Base-by-base conservation (phyloP, 2,329 filamentous ascomycete species). In the Grosmannia penicillata region DNA sequence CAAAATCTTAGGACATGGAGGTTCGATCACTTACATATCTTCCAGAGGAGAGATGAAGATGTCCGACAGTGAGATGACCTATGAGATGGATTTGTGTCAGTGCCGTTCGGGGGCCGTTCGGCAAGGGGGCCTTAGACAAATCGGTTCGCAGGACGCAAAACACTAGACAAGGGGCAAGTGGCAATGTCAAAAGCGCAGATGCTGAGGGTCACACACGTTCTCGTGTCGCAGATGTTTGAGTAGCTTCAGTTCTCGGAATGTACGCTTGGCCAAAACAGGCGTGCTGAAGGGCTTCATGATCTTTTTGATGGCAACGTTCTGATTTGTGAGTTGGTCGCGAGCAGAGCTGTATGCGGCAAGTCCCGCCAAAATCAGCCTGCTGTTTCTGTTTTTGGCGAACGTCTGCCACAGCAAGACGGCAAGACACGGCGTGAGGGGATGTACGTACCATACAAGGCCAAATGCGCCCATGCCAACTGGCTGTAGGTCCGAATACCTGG, bases 221-320 rank as follows among this genome's bases (percentile, higher is more conserved):
- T 98, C 91, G 60, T 98, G 91, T 56, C 79, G 79, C 44, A 98
- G 68, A 56, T 98, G 91, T 69, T 96, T 98, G 54, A 98, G 69
- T 46, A 98, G 74, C 69, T 96, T 98, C 56, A 98, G 67, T 62
- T 98, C 91, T 55, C 91, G 79, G 61, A 98, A 98, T 49, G 91
- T 98, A 56, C 91, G 76, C 70, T 98, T 98, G 42, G 91, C 91
- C 34, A 98, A 71, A 42, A 98, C 91, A 1, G 91, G 87, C n/a
- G 91, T 98, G 70, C 87, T 95, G 65, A 98, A 98, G 9, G 91
- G 91, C 70, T 96, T 98, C 89, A 98, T 96, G 56, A 98, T 98
- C 75, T 98, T 98, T 75, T 98, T 98, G 58, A 98, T 87, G 43
- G 91, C 91, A 45, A 98, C 91, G 62, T 87, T 86, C 61, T 95